Evolutionary conservation across 2,329 filamentous ascomycete genomes (phyloP).

Genomic region (Aspergillus eucalypticola): DNA sequence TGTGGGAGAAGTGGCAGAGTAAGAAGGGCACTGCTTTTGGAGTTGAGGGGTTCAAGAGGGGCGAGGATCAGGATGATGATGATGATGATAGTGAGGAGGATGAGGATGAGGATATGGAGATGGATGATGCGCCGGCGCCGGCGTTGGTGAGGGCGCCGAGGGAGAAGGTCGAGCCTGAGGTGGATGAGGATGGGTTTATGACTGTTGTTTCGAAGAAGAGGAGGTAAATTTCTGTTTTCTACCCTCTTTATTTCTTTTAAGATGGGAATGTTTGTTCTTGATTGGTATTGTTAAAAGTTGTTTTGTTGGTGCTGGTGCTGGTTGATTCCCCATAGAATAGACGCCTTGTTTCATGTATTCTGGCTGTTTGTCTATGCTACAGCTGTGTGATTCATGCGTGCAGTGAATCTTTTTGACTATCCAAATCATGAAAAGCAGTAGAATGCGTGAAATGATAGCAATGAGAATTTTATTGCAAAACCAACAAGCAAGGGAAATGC

Average conservation of each 20-base stretch:
- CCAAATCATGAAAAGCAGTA: background rate
- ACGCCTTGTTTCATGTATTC: constrained; percentile 13
- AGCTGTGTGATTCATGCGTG: background rate
- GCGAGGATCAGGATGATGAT: constrained; percentile 50
- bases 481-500: constrained; percentile 19
- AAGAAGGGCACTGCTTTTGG: constrained; percentile 37
- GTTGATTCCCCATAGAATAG: constrained; percentile 14
- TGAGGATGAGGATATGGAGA: constrained; percentile 60
- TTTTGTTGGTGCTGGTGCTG: background rate
- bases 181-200: constrained; percentile 81
- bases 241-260: background rate
- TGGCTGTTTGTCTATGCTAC: constrained; percentile 3
- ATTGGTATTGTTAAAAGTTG: background rate
- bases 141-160: constrained; percentile 57
- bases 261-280: constrained; percentile 1
- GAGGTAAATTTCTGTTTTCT: constrained; percentile 34
- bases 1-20: constrained; percentile 53
- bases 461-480: constrained; percentile 23
- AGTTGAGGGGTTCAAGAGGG: constrained; percentile 36
- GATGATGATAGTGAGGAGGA: constrained; percentile 56
- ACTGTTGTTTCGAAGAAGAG: constrained; percentile 71
- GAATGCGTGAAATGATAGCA: background rate
- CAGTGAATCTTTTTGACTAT: background rate
- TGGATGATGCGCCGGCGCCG: constrained; percentile 64
- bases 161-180: constrained; percentile 67